Conservation (phyloP, 108 stramenopile genomes). For the Pseudonitzschia pungens region DNA sequence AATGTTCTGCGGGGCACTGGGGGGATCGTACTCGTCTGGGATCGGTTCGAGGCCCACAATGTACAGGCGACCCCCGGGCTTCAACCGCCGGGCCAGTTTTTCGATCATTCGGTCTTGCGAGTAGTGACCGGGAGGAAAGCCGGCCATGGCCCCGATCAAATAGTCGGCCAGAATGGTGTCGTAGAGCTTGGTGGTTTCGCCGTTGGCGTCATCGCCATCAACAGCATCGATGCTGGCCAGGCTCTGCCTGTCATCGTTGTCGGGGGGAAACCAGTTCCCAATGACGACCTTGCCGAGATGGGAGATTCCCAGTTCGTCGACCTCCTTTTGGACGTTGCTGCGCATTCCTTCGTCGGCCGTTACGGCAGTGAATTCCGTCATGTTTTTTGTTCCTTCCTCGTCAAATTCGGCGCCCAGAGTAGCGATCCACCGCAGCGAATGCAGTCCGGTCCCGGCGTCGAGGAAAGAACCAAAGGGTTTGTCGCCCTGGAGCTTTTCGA, state of each 20-base stretch:
- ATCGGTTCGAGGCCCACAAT: conserved; percentile 91
- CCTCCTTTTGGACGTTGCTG: conserved; percentile 63
- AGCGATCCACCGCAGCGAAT: conserved; percentile 93
- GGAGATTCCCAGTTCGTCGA: conserved; percentile 47
- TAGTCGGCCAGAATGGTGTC: conserved; percentile 94
- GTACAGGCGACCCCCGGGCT: conserved; percentile 90
- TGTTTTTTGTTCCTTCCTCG: conserved; percentile 28
- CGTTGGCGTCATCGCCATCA: conserved; percentile 11
- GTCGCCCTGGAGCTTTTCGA: conserved; percentile 64
- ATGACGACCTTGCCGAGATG: conserved; percentile 71
- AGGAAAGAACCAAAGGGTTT: conserved; percentile 74
- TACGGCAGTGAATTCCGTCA: conserved; percentile 71
- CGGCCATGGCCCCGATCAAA: conserved; percentile 95
- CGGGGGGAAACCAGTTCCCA: conserved; percentile 86
- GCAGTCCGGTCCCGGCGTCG: conserved; percentile 93
- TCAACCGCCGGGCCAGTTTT: conserved; percentile 70
- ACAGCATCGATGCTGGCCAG: not conserved
- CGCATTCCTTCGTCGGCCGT: conserved; percentile 86
- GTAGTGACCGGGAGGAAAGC: conserved; percentile 84
- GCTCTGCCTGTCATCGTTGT: conserved; percentile 2
- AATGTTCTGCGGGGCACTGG: conserved; percentile 58
- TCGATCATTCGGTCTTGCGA: conserved; percentile 89
- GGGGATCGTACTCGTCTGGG: conserved; percentile 54
- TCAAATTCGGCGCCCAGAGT: conserved; percentile 15
- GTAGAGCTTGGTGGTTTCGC: conserved; percentile 34